phyloP scores from a whole-genome alignment of 2,329 filamentous ascomycete species.

The Xylaria sp. region DNA sequence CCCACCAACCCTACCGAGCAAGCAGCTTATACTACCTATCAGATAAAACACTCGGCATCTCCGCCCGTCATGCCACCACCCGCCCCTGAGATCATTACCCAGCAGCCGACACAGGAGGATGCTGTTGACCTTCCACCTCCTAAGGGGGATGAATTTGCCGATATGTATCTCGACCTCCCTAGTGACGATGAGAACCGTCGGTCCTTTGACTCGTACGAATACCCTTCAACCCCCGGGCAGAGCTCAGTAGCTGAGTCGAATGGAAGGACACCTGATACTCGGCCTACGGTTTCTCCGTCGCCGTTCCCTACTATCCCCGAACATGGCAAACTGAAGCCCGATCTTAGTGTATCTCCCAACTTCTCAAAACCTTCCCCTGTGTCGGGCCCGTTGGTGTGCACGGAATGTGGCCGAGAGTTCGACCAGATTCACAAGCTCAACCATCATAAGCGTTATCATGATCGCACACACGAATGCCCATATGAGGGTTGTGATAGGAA shows the following conservation, averaged over 20 bases:
- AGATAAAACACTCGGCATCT: constrained; percentile 49
- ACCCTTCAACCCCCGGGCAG: constrained; percentile 46
- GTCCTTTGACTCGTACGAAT: constrained; percentile 47
- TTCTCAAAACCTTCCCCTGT: constrained; percentile 41
- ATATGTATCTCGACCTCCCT: constrained; percentile 46
- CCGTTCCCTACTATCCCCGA: constrained; percentile 41
- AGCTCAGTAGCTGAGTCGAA: constrained; percentile 47
- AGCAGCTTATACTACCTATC: constrained; percentile 48
- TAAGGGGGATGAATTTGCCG: constrained; percentile 37
- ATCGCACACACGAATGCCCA: constrained; percentile 61
- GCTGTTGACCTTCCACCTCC: constrained; percentile 35
- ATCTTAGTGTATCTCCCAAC: constrained; percentile 45
- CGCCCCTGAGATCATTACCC: constrained; percentile 42
- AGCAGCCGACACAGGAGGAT: constrained; percentile 37
- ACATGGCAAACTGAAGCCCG: constrained; percentile 42
- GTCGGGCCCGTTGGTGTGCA: constrained; percentile 48
- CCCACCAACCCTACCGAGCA: constrained; percentile 49
- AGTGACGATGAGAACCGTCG: constrained; percentile 46
- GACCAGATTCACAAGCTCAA: constrained; percentile 70
- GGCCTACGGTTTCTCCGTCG: constrained; percentile 47
- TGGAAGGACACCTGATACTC: constrained; percentile 49
- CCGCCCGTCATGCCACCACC: constrained; percentile 44
- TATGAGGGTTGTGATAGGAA: constrained; percentile 62
- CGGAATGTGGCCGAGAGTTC: constrained; percentile 59
- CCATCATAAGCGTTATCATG: constrained; percentile 70